Base-by-base conservation (phyloP, 2,329 filamentous ascomycete species). In the Juglanconis sp. region DNA sequence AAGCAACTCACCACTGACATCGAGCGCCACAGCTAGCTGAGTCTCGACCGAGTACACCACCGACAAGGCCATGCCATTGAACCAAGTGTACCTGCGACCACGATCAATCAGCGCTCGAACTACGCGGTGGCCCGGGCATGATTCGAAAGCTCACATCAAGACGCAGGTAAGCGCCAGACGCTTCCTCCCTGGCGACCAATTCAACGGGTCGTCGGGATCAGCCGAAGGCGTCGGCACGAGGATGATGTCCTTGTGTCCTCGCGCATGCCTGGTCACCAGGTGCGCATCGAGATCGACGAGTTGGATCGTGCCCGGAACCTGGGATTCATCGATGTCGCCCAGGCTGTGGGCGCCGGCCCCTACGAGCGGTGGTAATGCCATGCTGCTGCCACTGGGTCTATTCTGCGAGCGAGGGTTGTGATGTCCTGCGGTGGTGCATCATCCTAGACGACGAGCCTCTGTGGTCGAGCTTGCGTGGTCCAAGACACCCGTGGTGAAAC, bases 161-260 rank as follows among this genome's bases (percentile, higher is more conserved):
- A 67, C 66, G 59, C 68, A 71, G 36, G 66, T 40, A 36, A 73
- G 53, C 4, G 62, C 62, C 3, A 64, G 49, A 3, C 62, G 52
- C 46, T 64, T 64, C 13, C 62, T 59, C 13, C 56, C 62, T 5
- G 62, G 62, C 5, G 59, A 57, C 74, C 75, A 74, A 57, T 74
- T 78, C 46, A 79, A 65, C 3, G 77, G 76, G 58, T 78, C 76
- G 46, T 77, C 73, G 5, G 76, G 73, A 60, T 77, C 73, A 31
- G 65, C 60, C 3, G 73, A 73, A 3, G 76, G 76, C 1, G 71
- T 72, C 15, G 76, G 76, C 30, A 77, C 69, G 10, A 79, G 69
- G 17, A 78, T 73, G 53, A 75, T 73, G 49, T 75, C 70, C 51
- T 68, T 69, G 36, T 68, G 66, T 30, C 65, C 63, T 42, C 57